Conservation (phyloP, 345 rosid genomes). For the Toxicodendron radicans region DNA sequence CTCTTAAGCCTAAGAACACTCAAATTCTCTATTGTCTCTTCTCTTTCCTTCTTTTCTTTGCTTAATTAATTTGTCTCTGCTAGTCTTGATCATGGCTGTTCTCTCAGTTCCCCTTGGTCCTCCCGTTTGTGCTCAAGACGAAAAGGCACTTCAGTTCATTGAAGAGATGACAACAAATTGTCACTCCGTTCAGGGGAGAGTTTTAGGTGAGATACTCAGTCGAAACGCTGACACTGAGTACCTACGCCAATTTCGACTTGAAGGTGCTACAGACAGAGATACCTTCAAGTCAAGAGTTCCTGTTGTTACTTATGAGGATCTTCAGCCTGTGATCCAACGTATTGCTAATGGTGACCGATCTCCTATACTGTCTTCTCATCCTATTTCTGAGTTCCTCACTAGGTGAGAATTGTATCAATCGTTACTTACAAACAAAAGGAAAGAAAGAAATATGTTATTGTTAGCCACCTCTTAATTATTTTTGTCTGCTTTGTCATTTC, state of each 20-base stretch:
- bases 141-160: slow-evolving; percentile 59
- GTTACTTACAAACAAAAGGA: background rate
- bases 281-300: slow-evolving; percentile 61
- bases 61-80: background rate
- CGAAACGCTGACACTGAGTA: slow-evolving; percentile 66
- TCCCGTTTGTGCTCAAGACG: slow-evolving; percentile 53
- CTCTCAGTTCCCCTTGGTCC: slow-evolving; percentile 43
- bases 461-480: background rate
- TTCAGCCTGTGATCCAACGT: slow-evolving; percentile 69
- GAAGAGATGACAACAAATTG: slow-evolving; percentile 60
- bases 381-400: slow-evolving; percentile 77
- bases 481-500: background rate
- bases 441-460: too few species aligned
- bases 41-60: background rate
- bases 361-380: slow-evolving; percentile 64
- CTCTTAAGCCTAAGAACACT: background rate
- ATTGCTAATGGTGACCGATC: slow-evolving; percentile 78
- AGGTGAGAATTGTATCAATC: slow-evolving; percentile 38
- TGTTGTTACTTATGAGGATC: slow-evolving; percentile 66
- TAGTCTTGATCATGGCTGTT: slow-evolving; percentile 47
- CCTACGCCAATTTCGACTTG: slow-evolving; percentile 47
- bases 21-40: background rate
- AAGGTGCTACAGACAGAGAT: slow-evolving; percentile 54
- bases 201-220: slow-evolving; percentile 52
- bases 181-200: slow-evolving; percentile 56